Evolutionary conservation across 805 yeast genomes (phyloP), one percentile per base, ranked within the genome.

Genomic region (Lachancea dasiensis): DNA sequence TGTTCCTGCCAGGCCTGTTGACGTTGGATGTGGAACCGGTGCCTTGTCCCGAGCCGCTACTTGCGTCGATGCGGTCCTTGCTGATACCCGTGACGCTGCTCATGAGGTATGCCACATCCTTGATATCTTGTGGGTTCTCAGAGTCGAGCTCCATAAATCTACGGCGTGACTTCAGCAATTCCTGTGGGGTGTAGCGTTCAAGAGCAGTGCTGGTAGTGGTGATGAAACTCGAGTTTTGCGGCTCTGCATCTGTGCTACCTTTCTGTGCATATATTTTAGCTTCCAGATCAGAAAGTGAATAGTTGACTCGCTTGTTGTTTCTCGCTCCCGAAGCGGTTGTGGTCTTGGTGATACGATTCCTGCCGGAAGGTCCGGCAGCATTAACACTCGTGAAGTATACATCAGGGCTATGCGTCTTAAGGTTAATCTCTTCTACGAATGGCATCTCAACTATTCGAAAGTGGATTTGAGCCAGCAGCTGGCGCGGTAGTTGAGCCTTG

Each of bases 261-360:
- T 34, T 38, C 23, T 44, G 48, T 3, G 52, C 43, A 35, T 54
- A 57, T 20, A 61, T 28, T 24, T 48, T 54, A 6, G 56, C 57
- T 27, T 58, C 64, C 38, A 60, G 36, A 39, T 58, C 63, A 8
- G 64, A 60, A 21, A 60, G 33, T 1, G 64, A 60, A 39, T 60
- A 60, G 41, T 60, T 60, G 2, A 60, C 53, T 31, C 63, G 49
- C 32, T 58, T 60, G 16, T 51, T 51, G 4, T 58, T 51, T 24
- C 61, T 46, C 9, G 31, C 31, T 11, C 52, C 50, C 15, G 51
- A 40, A 10, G 49, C 44, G n/a, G 36, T 23, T 5, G 43, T 39
- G 6, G 46, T 33, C 26, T 54, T 54, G 10, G 43, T 43, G 15
- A 44, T 45, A 18, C 46, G 43, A 27, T 45, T 48, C 31, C 46